Conservation (phyloP, 805 yeast genomes). For the Zygoascus bituminiphila region DNA sequence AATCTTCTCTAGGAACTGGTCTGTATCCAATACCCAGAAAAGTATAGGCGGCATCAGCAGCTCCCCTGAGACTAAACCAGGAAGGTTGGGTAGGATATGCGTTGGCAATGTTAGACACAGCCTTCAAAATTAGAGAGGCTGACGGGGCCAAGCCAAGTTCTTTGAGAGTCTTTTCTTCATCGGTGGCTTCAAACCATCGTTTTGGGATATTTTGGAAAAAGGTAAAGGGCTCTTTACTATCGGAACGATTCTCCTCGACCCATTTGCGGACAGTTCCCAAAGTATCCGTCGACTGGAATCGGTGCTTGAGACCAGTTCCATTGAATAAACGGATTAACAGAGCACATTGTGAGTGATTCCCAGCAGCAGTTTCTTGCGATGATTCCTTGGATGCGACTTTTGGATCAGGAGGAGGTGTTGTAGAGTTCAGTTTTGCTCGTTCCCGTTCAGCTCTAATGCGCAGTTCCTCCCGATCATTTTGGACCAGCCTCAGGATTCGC, state of each 20-base stretch:
- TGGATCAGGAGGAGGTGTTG: not conserved
- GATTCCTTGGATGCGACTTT: not conserved
- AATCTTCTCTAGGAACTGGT: not conserved
- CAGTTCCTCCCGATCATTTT: conserved; percentile 47
- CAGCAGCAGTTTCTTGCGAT: conserved; percentile 5
- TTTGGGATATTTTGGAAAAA: conserved; percentile 52
- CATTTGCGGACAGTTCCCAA: conserved; percentile 53
- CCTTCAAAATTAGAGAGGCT: conserved; percentile 67
- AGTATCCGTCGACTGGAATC: conserved; percentile 39
- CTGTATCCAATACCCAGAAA: conserved; percentile 22
- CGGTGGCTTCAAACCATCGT: conserved; percentile 51
- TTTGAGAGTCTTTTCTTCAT: conserved; percentile 51
- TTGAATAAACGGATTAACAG: conserved; percentile 59
- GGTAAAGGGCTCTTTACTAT: conserved; percentile 40
- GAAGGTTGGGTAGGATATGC: conserved; percentile 22
- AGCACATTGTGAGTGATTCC: conserved; percentile 35
- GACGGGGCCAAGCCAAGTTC: conserved; percentile 59
- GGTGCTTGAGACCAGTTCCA: conserved; percentile 49
- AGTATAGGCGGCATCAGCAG: conserved; percentile 21
- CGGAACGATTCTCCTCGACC: conserved; percentile 46
- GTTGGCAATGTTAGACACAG: conserved; percentile 33
- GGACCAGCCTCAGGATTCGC: conserved; percentile 44
- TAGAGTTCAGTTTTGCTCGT: not conserved
- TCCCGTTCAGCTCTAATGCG: not conserved
- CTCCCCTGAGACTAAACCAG: conserved; percentile 11